Percentiles rank a stretch among this genome's conserved stretches.
Evolutionary conservation across 2,329 filamentous ascomycete genomes (phyloP).

Genomic region (Canariomyces notabilis): DNA sequence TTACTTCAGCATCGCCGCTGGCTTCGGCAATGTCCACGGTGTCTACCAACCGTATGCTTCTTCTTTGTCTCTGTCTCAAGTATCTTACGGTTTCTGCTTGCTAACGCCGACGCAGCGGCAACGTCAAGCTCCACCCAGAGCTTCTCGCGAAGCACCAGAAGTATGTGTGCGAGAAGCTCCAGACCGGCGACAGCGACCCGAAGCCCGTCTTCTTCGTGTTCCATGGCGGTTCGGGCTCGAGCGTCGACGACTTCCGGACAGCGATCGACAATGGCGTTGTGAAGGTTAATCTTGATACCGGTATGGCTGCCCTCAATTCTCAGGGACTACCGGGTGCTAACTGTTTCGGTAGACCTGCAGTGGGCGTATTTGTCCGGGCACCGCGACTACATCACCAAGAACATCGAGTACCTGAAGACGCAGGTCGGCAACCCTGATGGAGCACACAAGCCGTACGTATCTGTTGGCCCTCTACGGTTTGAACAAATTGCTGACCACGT

Average conservation of each 20-base stretch:
- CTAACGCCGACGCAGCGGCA: slow-evolving; percentile 46
- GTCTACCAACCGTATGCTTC: slow-evolving; percentile 75
- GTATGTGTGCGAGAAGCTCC: slow-evolving; percentile 76
- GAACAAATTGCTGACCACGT: background rate
- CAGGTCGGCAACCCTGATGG: slow-evolving; percentile 95
- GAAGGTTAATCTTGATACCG: slow-evolving; percentile 98
- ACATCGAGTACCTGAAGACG: slow-evolving; percentile 87
- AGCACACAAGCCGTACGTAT: slow-evolving; percentile 83
- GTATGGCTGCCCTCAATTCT: background rate
- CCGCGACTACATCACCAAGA: slow-evolving; percentile 79
- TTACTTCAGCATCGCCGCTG: slow-evolving; percentile 97
- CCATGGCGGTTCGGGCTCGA: slow-evolving; percentile 92
- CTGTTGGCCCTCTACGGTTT: background rate
- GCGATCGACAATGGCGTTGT: slow-evolving; percentile 81
- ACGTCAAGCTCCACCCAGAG: slow-evolving; percentile 94
- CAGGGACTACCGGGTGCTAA: background rate
- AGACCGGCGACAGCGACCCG: slow-evolving; percentile 53
- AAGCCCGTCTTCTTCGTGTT: slow-evolving; percentile 99
- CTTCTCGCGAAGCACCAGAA: slow-evolving; percentile 95
- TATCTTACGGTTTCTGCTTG: background rate
- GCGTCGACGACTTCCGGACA: slow-evolving; percentile 82
- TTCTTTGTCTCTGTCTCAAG: background rate
- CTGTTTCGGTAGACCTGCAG: slow-evolving; percentile 63
- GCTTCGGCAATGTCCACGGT: slow-evolving; percentile 96
- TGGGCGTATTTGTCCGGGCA: slow-evolving; percentile 80